Percentiles rank a stretch among this genome's conserved stretches.
phyloP scores from a whole-genome alignment of 352 stramenopile genomes.

The Pythium brassicae region DNA sequence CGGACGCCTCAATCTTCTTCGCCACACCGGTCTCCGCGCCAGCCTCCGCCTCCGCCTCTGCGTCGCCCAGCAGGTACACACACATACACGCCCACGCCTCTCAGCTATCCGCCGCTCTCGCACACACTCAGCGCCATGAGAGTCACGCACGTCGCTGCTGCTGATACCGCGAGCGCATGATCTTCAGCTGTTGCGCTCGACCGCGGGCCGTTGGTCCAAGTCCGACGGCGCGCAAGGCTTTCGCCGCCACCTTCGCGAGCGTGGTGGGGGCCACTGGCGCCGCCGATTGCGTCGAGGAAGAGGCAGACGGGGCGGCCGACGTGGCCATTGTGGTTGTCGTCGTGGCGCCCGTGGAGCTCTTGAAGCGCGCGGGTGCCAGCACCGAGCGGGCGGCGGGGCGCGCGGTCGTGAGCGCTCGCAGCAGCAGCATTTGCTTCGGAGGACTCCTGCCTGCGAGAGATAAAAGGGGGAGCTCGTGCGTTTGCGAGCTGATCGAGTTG shows the following conservation, averaged over 20 bases:
- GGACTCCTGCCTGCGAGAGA: not conserved
- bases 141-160: constrained; percentile 10
- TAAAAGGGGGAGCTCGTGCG: not conserved
- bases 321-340: not conserved
- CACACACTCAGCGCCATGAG: constrained; percentile 1
- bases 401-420: constrained; percentile 14
- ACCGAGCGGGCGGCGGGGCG: not conserved
- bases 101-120: not conserved
- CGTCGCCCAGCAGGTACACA: not conserved
- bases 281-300: constrained; percentile 1
- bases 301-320: not conserved
- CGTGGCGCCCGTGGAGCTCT: constrained; percentile 4
- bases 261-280: constrained; percentile 1
- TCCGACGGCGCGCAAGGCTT: constrained; percentile 20
- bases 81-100: not conserved
- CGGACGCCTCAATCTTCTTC: not conserved
- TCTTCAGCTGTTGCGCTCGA: constrained; percentile 17
- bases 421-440: constrained; percentile 1
- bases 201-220: constrained; percentile 20
- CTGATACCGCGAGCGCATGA: constrained; percentile 10
- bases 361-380: constrained; percentile 8
- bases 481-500: not conserved
- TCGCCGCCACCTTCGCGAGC: constrained; percentile 16
- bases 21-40: not conserved
- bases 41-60: not conserved